Conservation (phyloP, 164 flowering plant genomes). For the Piper longum region DNA sequence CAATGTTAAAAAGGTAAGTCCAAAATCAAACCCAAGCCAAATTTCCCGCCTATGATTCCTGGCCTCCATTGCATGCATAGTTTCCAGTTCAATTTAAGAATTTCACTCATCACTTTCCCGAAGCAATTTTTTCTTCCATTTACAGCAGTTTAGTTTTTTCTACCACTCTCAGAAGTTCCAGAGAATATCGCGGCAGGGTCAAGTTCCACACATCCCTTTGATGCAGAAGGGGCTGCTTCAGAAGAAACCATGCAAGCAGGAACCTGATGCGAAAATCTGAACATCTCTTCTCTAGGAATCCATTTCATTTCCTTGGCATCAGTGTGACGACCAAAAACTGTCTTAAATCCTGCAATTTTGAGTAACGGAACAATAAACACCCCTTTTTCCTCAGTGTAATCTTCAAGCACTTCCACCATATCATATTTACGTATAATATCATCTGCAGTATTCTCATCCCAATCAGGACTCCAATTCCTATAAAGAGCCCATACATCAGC, state of each 20-base stretch:
- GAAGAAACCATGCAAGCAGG: slow-evolving; percentile 60
- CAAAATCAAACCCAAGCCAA: no score
- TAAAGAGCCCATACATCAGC: slow-evolving; percentile 76
- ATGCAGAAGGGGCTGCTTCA: slow-evolving; percentile 46
- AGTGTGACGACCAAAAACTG: slow-evolving; percentile 51
- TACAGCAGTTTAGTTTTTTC: slow-evolving; percentile 7
- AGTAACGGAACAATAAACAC: slow-evolving; percentile 41
- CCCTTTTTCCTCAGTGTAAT: slow-evolving; percentile 30
- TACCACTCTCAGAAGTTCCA: slow-evolving; percentile 50
- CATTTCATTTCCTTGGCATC: slow-evolving; percentile 31
- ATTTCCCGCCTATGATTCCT: no score
- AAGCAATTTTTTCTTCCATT: slow-evolving; percentile 9
- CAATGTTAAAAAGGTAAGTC: no score
- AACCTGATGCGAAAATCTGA: slow-evolving; percentile 64
- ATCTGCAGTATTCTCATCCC: slow-evolving; percentile 56
- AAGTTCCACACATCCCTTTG: slow-evolving; percentile 59
- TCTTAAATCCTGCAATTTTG: slow-evolving; percentile 62
- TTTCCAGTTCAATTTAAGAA: no score
- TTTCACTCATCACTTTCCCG: no score
- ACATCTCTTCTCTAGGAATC: slow-evolving; percentile 54
- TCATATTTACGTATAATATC: slow-evolving; percentile 58
- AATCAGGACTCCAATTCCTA: slow-evolving; percentile 60
- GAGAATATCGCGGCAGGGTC: slow-evolving; percentile 70
- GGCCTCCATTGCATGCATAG: no score
- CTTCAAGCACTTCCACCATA: slow-evolving; percentile 67